Base-by-base conservation (phyloP, 371 early-diverging fungal genomes). In the Rhizomucor miehei region DNA sequence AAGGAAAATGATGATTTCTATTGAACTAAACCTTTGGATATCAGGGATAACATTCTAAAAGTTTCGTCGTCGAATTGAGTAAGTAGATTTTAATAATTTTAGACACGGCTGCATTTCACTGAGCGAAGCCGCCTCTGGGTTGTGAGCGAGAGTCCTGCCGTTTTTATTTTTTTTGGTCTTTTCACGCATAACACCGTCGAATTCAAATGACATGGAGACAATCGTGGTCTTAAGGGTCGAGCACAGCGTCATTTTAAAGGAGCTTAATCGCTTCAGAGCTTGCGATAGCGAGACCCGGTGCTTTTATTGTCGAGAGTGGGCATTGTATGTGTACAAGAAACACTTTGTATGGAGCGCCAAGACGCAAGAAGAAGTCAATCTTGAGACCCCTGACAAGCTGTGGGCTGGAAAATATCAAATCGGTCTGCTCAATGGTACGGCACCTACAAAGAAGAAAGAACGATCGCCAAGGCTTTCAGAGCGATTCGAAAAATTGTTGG, bases 271-370 rank as follows among this genome's bases (percentile, higher is more conserved):
- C 46, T 90, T 88, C 50, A 73, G 91, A 24, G 81, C 90, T 3
- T 91, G 91, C 56, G 89, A 90, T 55, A 68, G 70, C 59, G 84
- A 82, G 51, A 82, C 77, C 36, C 82, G 85, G 47, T 87, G 88
- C 64, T 80, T 87, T 45, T 90, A 86, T 54, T 91, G 91, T 56
- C 88, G 91, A 43, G 91, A 91, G 66, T 91, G 91, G 91, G 87
- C 89, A 21, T 86, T 83, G 52, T 87, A 76, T 69, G 85, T 90
- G 13, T 89, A 90, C 62, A 85, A 88, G 56, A 87, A 87, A 67
- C 86, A 80, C 21, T 82, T 81, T 59, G 65, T 68, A 17, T 77
- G 73, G 67, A 66, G 56, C 47, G 71, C 77, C 12, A 77, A 77
- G 52, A 70, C 70, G 9, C 75, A 73, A 51, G 79, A 78, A 40